A percentile compares a stretch with the other conserved stretches of the same genome.
phyloP scores from a whole-genome alignment of 1,284 basidiomycete species.

The Boletus smithii region DNA sequence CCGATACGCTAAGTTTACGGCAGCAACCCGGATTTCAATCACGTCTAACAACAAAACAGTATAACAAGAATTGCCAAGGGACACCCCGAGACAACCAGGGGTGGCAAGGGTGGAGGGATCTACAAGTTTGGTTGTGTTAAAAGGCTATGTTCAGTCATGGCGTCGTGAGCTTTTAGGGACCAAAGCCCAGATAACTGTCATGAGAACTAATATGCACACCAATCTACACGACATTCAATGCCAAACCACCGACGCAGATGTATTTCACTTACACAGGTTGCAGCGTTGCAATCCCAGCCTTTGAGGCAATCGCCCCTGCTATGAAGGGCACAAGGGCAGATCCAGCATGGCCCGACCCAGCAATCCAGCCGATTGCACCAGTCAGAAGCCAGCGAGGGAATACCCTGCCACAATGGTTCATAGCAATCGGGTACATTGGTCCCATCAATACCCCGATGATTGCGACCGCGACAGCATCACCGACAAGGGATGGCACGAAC shows the following conservation, averaged over 20 bases:
- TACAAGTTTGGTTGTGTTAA: neutral
- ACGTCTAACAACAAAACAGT: too few species aligned
- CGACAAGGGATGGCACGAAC: constrained; percentile 53
- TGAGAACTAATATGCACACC: constrained; percentile 41
- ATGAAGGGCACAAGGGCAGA: constrained; percentile 56
- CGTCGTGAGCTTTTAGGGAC: constrained; percentile 30
- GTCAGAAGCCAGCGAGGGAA: constrained; percentile 51
- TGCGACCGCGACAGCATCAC: constrained; percentile 50
- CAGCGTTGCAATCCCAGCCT: constrained; percentile 46
- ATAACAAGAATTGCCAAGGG: neutral
- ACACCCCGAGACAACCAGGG: too few species aligned
- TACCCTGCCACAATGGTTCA: constrained; percentile 46
- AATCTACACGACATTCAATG: constrained; percentile 31
- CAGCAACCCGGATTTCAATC: too few species aligned
- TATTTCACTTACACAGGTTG: constrained; percentile 51
- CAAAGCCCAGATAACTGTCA: constrained; percentile 42
- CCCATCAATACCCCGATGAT: constrained; percentile 54
- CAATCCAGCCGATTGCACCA: constrained; percentile 51
- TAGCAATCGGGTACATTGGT: constrained; percentile 54
- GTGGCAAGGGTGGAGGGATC: too few species aligned
- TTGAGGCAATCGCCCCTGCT: constrained; percentile 50
- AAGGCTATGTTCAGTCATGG: constrained; percentile 5
- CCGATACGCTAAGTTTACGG: too few species aligned
- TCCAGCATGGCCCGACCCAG: constrained; percentile 50
- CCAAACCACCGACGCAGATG: neutral